Evolutionary conservation across 108 stramenopile species (phyloP), one percentile per base, ranked within the genome.

Genomic region (Hondaea fermentalgiana): DNA sequence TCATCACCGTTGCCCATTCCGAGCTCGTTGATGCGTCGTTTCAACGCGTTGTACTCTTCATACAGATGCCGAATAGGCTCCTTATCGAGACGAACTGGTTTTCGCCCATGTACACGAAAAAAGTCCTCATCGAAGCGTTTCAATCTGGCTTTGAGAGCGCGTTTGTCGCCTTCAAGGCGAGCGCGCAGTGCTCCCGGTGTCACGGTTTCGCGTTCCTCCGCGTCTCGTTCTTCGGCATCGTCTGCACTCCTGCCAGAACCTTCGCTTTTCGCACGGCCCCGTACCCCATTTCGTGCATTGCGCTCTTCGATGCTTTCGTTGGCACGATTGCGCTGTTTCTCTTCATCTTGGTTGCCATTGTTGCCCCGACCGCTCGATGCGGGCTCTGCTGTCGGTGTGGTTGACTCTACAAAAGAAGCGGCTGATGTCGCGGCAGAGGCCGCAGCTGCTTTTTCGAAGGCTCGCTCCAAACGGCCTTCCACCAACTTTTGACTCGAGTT

Each of bases 11-110:
- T 6, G 25, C 23, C 8, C n/a, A 4, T 16, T 25, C 43, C 23
- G 0, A 53, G 76, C 76, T 83, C 51, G 45, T 12, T 53, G 76
- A 83, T 83, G 49, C 51, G 45, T 6, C 51, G 19, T 92, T 98
- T 98, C 89, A 97, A 91, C 25, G 93, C 91, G 90, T 98, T 97
- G 92, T 98, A 98, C 58, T 92, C 90, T 90, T 98, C 98, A 88
- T 98, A 98, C 25, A 98, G 90, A 88, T 97, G 96, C 44, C 98
- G 95, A 83, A 98, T 98, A n/a, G 98, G 97, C 89, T 98, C 98
- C 92, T 98, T 98, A 87, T 98, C 98, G 29, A 95, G 94, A 92
- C 97, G 97, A 6, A 94, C 94, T 0, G 98, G 98, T 97, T 96
- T 96, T 58, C 97, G 93, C 16, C 96, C 96, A 83, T 97, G 95